Evolutionary conservation across 176 grass and related monocot genomes (phyloP), one percentile per base, ranked within the genome.

Genomic region (Paspalum notatum): DNA sequence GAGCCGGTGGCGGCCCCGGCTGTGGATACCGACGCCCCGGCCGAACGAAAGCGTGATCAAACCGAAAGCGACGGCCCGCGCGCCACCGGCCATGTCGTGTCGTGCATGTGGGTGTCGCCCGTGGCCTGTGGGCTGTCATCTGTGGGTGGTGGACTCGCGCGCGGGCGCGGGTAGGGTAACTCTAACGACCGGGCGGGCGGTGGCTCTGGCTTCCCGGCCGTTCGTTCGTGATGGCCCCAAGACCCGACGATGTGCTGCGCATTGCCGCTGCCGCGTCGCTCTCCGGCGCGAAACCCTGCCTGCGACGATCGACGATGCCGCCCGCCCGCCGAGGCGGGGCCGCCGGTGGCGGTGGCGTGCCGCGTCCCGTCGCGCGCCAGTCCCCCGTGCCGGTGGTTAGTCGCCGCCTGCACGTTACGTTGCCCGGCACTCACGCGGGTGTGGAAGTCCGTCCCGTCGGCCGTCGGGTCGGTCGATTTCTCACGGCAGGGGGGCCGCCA

Each of bases 261-360:
- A 68, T 68, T 18, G 49, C 38, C 44, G 59, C 47, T 26, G 46
- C 21, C 7, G 54, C 70, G 87, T 89, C 82, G 76, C 87, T 63
- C 82, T 89, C 87, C 59, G 5, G 18, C 5, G 82, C 22, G 81
- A 74, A 79, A 66, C 59, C 52, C 81, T 80, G 61, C 75, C n/a
- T 15, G 9, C 7, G 50, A 6, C 57, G 57, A 10, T 13, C 21
- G 56, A 8, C 56, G 55, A 58, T 5, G 53, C 18, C 52, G 16
- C 6, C 5, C 1, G 53, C 7, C 3, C 5, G 58, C 24, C 58
- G 22, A 9, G 24, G 21, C 25, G n/a, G n/a, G n/a, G n/a, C n/a
- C n/a, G n/a, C n/a, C 32, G 32, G 32, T 10, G 18, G 10, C 12
- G 21, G 41, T 67, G 61, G 14, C 66, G n/a, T 9, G 72, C 18